Evolutionary conservation across 1,139 yeast genomes (phyloP), one percentile per base, ranked within the genome.

Genomic region (Kurtzmaniella natalensis): DNA sequence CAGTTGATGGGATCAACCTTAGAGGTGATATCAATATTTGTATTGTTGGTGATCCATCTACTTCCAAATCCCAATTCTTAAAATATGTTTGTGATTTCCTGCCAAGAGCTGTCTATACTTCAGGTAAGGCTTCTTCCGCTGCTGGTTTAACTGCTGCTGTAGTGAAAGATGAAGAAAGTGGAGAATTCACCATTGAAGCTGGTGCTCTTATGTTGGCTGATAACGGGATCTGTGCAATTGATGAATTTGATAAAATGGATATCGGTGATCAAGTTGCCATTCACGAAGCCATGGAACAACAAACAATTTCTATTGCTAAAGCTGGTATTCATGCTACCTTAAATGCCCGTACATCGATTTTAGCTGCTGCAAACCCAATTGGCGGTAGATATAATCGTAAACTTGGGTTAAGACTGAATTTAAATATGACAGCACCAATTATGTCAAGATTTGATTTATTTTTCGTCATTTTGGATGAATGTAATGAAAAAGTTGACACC

Each of bases 231-330:
- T 92, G 99, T 71, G 95, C 96, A 43, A 92, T 92, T 60, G 99
- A 92, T 57, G 99, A 92, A 62, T 92, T 92, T 50, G 99, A 92
- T 59, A 92, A 94, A 67, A 92, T 92, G 98, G 97, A 92, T 59
- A 60, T 92, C 32, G 64, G 80, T 4, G 98, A 94, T 59, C 98
- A 94, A 63, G 98, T 92, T 38, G 98, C 98, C 3, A 92, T 92
- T 67, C 99, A 92, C 64, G 99, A 92, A 67, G 99, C 98, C 11
- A 92, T 92, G 99, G 98, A 92, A 69, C 98, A 92, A 61, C 98
- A 92, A 58, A 92, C 98, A 0, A 92, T 92, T 44, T 88, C 96
- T 10, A 92, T 92, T 51, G 96, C 98, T 17, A 92, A 92, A 57
- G 98, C 98, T 1, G 98, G 98, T 51, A 92, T 92, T 42, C 97